Evolutionary conservation across 2,329 filamentous ascomycete species (phyloP), one percentile per base, ranked within the genome.

Genomic region (Colletotrichum sojae): DNA sequence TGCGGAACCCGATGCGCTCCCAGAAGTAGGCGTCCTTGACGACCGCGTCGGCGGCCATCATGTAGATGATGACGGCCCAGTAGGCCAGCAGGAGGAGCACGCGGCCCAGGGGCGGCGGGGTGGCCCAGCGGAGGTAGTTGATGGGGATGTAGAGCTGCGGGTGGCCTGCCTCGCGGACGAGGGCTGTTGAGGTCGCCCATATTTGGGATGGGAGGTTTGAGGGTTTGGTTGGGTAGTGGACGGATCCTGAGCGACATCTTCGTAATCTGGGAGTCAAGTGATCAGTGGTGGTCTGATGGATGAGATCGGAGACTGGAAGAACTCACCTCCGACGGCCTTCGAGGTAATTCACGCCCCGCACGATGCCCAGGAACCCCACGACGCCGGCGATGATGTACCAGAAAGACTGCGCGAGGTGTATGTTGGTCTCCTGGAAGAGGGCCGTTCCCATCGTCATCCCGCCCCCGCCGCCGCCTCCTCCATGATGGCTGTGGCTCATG

Each of bases 1-100:
- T 90, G 64, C 90, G 88, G 76, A 89, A 92, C 6, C 88, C 90
- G 65, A 92, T 87, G 69, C 89, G 88, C 76, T 92, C 90, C 82
- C 84, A 90, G 76, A 85, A 90, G 72, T 86, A 86, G 49, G 81
- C 83, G 71, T 90, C 89, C 27, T 84, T 74, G 52, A 84, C 72
- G 52, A 89, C 77, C 56, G 83, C 85, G 22, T 80, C 79, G 70
- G 82, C 80, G 3, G 81, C 80, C 83, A 89, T 88, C 82, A 90
- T 86, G 76, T 86, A 88, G 64, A 87, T 79, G 56, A 91, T 79
- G 68, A 90, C 80, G 46, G 85, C 83, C 87, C 88, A 90, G 78
- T 91, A 91, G 69, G 80, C 80, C 13, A 85, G 74, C 2, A 91
- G 78, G 31, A 88, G 74, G 13, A 90, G 74, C 6, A 88, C 76